Evolutionary conservation across 306 rosid species (phyloP), one percentile per base, ranked within the genome.

Genomic region (Inga laurina): DNA sequence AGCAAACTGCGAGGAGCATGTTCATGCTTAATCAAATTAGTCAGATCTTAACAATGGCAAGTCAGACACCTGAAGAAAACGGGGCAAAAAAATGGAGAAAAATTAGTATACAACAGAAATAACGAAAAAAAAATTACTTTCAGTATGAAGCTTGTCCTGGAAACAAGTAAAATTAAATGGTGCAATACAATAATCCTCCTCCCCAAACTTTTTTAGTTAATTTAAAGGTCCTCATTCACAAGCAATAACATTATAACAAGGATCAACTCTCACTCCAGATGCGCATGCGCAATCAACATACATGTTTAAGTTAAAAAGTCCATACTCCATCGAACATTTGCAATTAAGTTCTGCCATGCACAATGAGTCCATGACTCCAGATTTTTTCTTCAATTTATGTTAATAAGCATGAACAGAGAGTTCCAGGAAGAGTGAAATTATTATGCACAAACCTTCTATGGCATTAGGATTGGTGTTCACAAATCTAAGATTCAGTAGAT

Each of bases 401-500:
- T 71, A 45, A 80, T 74, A 46, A 32, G 41, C 62, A 35, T 59
- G 39, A 62, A 3, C 24, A 72, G 16, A 37, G 7, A 72, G 75
- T 3, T 22, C 35, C 3, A 45, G 64, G 72, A 44, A 74, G 68
- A 82, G 45, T 64, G 5, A 74, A 52, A 35, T 37, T 6, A 32
- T 39, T 4, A 2, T 48, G 51, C 19, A 86, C 90, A 77, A 77
- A 89, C 93, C 93, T 85, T 86, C 75, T n/a, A 79, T 43, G 57
- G 24, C 75, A 74, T 88, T 81, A 19, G 81, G 75, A 84, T 84
- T 82, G 68, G 91, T 87, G 86, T 88, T 84, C 37, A 92, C 98
- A 86, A 87, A 96, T 85, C 88, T 80, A 65, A 96, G 88, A 64
- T 91, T 86, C 78, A 90, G 84, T 32, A 96, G 90, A 90, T 96